Base-by-base conservation (phyloP, 345 rosid genomes). In the Raphanus raphanistrum region DNA sequence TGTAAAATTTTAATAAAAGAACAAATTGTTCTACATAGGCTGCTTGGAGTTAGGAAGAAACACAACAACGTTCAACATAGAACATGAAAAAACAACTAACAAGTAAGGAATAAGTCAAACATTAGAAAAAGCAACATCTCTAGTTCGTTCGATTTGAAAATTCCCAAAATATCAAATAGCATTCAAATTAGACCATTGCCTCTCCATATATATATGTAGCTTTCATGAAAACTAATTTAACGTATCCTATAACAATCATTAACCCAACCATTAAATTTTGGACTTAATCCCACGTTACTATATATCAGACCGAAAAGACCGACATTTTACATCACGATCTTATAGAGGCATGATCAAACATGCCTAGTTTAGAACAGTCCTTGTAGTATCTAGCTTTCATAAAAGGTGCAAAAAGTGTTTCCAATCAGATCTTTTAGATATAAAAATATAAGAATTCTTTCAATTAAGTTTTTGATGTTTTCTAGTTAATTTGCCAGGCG, bases 1-100 rank as follows among this genome's bases (percentile, higher is more conserved):
- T 21, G 54, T 55, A 4, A 12, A 54, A 25, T 11, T 69, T 31
- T 38, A 8, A 31, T 50, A 31, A 32, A 69, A 17, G 16, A 68
- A 60, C 0, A 50, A 57, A 33, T 21, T 7, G 9, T 76, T 76
- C 75, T 70, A 76, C 57, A 70, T 70, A 76, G 80, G 65, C 80
- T 76, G 80, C 80, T 76, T 31, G 25, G 45, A 9, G 17, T 33
- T 69, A 43, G 32, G 48, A 41, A 66, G 12, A 29, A 16, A 21
- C 10, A 64, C 15, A 73, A 55, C 66, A 9, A 76, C 4, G 17
- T 60, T 76, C 74, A 76, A 69, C 74, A 29, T 67, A 57, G 38
- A 66, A 74, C 45, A 38, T 66, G 21, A 21, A 8, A 66, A 17
- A 75, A 66, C 67, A 29, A 26, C 58, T 74, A 41, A 58, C 54